Evolutionary conservation across 2,329 filamentous ascomycete genomes (phyloP).

Genomic region (Fusarium sublunatum): DNA sequence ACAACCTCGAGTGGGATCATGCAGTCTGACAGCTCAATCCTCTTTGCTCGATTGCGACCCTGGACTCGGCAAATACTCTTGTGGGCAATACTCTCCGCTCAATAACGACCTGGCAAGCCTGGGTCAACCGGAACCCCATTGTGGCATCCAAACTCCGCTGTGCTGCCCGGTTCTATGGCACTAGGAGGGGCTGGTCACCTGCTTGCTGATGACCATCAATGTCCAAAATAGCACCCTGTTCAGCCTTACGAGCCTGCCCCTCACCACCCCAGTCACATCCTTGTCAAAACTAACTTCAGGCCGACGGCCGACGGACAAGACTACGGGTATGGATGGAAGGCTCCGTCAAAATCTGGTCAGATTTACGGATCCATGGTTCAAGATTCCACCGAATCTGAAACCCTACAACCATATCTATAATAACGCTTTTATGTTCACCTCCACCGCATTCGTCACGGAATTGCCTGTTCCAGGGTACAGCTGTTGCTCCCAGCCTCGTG

Average conservation of each 20-base stretch:
- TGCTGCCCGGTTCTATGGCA: slow-evolving; percentile 21
- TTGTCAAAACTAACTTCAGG: slow-evolving; percentile 24
- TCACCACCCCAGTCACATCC: slow-evolving; percentile 38
- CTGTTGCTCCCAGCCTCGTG: slow-evolving; percentile 21
- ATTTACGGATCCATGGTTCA: slow-evolving; percentile 1
- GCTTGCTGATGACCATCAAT: slow-evolving; percentile 8
- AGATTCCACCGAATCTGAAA: slow-evolving; percentile 10
- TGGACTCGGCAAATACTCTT: slow-evolving; percentile 33
- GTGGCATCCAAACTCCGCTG: slow-evolving; percentile 32
- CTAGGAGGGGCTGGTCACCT: too few species aligned
- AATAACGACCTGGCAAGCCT: too few species aligned
- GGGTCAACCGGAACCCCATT: slow-evolving; percentile 7
- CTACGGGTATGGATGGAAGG: slow-evolving; percentile 25
- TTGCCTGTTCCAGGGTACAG: slow-evolving; percentile 8
- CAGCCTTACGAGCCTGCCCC: slow-evolving; percentile 44
- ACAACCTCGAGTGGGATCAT: slow-evolving; percentile 14
- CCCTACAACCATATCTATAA: slow-evolving; percentile 16
- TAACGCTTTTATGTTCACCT: slow-evolving; percentile 1
- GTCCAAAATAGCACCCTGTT: slow-evolving; percentile 42
- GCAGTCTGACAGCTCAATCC: neutral
- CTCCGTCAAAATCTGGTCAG: slow-evolving; percentile 19
- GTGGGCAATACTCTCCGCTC: slow-evolving; percentile 27
- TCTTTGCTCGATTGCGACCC: slow-evolving; percentile 13
- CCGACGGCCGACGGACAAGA: slow-evolving; percentile 17
- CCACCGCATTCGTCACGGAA: slow-evolving; percentile 12